These are phyloP conservation scores for Chaetomium sp. DNA, from an alignment of 2,329 filamentous ascomycete species.

Conservation along the genomic window DNA sequence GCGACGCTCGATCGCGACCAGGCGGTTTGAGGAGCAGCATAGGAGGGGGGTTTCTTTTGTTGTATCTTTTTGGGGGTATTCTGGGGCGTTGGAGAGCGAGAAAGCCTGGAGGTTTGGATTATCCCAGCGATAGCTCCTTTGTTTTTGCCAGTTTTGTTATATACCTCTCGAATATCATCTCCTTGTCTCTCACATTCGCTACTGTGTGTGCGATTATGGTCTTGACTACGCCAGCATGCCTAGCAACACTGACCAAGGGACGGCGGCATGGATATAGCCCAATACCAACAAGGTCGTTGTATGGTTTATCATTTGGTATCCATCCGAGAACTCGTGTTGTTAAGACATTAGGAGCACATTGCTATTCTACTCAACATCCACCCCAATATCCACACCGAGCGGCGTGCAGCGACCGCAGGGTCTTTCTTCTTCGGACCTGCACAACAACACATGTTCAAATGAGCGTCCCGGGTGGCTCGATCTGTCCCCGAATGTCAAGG, in stretches of 20 bases:
- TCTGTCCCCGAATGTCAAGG: background rate
- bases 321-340: background rate
- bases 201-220: background rate
- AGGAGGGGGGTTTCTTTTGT: background rate
- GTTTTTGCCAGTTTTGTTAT: background rate
- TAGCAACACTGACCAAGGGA: no score
- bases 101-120: slow-evolving; percentile 1
- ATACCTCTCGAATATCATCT: slow-evolving; percentile 17
- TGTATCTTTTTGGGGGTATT: background rate
- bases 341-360: background rate
- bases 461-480: background rate
- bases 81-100: background rate
- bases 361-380: background rate
- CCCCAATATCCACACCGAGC: background rate
- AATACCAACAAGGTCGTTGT: background rate
- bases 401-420: background rate
- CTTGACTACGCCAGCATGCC: background rate
- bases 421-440: background rate
- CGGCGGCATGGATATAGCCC: background rate
- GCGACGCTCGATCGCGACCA: slow-evolving; percentile 50
- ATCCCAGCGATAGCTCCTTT: background rate
- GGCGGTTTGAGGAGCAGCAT: slow-evolving; percentile 20
- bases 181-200: background rate
- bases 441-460: background rate
- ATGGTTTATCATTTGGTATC: background rate